Base-by-base conservation (phyloP, 805 yeast genomes). In the Teunomyces cretensis region DNA sequence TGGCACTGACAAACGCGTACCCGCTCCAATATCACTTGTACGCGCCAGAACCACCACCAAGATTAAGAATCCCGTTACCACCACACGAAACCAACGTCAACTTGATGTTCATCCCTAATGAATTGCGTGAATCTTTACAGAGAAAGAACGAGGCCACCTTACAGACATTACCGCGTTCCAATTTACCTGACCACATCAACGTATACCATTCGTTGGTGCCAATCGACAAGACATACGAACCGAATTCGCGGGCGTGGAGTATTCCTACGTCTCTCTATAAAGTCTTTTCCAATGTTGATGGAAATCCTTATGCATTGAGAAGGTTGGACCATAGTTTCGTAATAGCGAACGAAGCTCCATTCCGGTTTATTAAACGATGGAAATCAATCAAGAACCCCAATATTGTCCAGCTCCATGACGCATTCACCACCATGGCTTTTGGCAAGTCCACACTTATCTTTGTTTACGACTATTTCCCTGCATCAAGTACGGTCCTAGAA, bases 41-140 rank as follows among this genome's bases (percentile, higher is more conserved):
- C 65, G 94, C 97, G 0, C 97, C 97, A 2, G 77, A 81, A 26
- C 92, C 97, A 8, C 88, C 91, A 2, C 91, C 90, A 7, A 83
- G 84, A 57, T 62, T 83, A 39, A 73, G 75, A 33, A 64, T 78
- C 8, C 81, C 83, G 11, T 68, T 86, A 49, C 75, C 77, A 40
- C 80, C 88, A 1, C 82, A 90, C 60, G 91, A 90, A 65, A 77
- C 89, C 35, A 81, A 80, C 27, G 79, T 84, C 2, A 79, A 79
- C 44, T 78, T 76, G 46, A 72, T 94, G 57, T 91, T 91, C 60
- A 77, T 92, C 9, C 81, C 90, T 8, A 79, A 79, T 53, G 76
- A 84, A 40, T 57, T 92, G 39, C 76, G 97, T 55, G 90, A 87
- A 58, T 68, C 75, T 2, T 70, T 92, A 35, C 84, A 83, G 47